These are phyloP conservation scores for Sechiopsis laciniata DNA, from an alignment of 306 rosid genomes.

Conservation along the genomic window DNA sequence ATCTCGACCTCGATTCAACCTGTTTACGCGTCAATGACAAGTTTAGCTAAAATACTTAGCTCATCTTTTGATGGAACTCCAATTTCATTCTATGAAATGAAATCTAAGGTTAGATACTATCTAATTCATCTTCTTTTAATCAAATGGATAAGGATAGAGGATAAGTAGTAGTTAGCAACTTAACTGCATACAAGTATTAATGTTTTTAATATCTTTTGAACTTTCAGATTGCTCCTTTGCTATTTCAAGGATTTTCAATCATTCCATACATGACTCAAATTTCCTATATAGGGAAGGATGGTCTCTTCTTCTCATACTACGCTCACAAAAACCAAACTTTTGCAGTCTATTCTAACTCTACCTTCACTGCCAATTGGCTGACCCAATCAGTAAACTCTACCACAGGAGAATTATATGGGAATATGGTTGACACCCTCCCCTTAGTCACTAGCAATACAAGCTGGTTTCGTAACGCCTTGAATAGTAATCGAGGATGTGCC, in stretches of 20 bases:
- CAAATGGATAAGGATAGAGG: too few relatives aligned
- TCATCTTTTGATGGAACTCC: conserved; percentile 17
- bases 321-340: conserved; percentile 27
- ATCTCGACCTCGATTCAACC: conserved; percentile 21
- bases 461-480: conserved; percentile 30
- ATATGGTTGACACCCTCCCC: conserved; percentile 25
- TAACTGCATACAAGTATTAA: neutral
- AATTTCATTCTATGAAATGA: conserved; percentile 18
- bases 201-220: neutral
- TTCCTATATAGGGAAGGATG: conserved; percentile 43
- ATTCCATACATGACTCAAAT: conserved; percentile 42
- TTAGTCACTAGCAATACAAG: conserved; percentile 18
- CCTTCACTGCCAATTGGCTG: conserved; percentile 24
- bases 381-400: conserved; percentile 32
- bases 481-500: conserved; percentile 27
- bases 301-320: conserved; percentile 42
- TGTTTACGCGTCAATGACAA: conserved; percentile 4
- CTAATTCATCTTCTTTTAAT: neutral
- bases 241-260: conserved; percentile 41
- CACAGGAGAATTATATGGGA: conserved; percentile 38
- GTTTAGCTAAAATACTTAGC: conserved; percentile 2
- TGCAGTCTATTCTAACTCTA: conserved; percentile 46
- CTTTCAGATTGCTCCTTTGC: conserved; percentile 43
- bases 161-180: too few relatives aligned
- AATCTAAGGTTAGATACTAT: conserved; percentile 16